These are phyloP conservation scores for Leccinum subtestaceum DNA, from an alignment of 768 basidiomycete species.

Conservation along the genomic window DNA sequence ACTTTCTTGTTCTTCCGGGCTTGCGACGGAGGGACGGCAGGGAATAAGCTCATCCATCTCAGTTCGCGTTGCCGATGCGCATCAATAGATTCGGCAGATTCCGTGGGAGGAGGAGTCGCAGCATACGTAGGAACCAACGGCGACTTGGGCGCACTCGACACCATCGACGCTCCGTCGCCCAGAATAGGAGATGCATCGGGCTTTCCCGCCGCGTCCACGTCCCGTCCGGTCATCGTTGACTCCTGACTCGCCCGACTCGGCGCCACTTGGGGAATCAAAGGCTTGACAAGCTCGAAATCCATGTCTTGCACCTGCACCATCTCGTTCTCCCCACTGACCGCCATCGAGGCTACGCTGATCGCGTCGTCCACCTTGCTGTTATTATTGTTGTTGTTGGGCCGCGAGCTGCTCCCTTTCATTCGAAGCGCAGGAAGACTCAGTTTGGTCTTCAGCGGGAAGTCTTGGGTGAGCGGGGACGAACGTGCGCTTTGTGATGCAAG, in stretches of 20 bases:
- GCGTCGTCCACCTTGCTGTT: conserved; percentile 29
- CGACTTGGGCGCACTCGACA: conserved; percentile 32
- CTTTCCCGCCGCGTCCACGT: conserved; percentile 9
- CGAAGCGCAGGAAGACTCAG: conserved; percentile 68
- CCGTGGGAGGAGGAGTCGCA: background rate
- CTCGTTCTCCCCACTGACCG: conserved; percentile 39
- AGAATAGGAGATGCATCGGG: conserved; percentile 23
- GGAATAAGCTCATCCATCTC: conserved; percentile 70
- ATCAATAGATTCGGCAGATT: conserved; percentile 34
- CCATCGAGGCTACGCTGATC: conserved; percentile 25
- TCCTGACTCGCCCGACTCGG: conserved; percentile 52
- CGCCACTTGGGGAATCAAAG: conserved; percentile 44
- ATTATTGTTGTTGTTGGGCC: conserved; percentile 7
- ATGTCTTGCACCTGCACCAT: conserved; percentile 75
- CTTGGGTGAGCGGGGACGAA: conserved; percentile 27
- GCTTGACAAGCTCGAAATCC: conserved; percentile 77
- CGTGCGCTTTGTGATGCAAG: conserved; percentile 30
- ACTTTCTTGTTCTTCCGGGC: conserved; percentile 80
- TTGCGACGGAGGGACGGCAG: conserved; percentile 53
- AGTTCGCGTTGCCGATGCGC: conserved; percentile 75
- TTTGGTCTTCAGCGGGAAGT: conserved; percentile 50
- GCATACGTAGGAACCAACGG: conserved; percentile 17
- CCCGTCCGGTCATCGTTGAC: conserved; percentile 38
- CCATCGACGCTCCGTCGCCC: conserved; percentile 43
- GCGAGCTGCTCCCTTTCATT: conserved; percentile 31